Evolutionary conservation across 495 filamentous ascomycete species (phyloP).

Genomic region (Astrothelium subdiscretum): DNA sequence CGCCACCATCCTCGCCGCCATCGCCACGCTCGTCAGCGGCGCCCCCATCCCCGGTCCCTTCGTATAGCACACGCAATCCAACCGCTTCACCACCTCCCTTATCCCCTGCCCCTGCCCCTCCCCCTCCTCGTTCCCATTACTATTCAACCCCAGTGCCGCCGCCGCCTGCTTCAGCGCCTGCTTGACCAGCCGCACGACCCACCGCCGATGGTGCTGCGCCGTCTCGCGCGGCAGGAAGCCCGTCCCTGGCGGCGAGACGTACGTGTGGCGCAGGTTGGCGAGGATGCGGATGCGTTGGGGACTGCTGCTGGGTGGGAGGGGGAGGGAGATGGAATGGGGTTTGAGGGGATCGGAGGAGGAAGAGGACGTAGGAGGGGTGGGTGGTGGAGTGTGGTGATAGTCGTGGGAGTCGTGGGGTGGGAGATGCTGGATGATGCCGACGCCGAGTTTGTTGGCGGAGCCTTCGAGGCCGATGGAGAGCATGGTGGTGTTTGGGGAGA

Average conservation of each 20-base stretch:
- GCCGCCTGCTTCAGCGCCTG: conserved; percentile 60
- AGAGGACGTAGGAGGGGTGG: background rate
- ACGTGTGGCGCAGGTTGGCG: conserved; percentile 90
- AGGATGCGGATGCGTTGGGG: conserved; percentile 54
- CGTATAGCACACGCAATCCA: conserved; percentile 92
- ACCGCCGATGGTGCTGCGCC: conserved; percentile 76
- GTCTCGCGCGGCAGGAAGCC: conserved; percentile 97
- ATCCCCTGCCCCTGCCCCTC: background rate
- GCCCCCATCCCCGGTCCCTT: conserved; percentile 94
- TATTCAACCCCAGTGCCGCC: conserved; percentile 29
- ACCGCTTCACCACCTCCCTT: conserved; percentile 33
- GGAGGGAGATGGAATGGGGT: conserved; percentile 33
- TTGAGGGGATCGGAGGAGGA: conserved; percentile 21
- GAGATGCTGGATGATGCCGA: conserved; percentile 80
- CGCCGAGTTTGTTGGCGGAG: conserved; percentile 93
- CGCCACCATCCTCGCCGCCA: conserved; percentile 71
- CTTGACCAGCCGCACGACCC: conserved; percentile 70
- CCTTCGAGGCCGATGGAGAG: conserved; percentile 92
- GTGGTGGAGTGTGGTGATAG: background rate
- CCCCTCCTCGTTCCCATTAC: background rate
- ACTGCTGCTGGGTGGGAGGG: too few relatives aligned
- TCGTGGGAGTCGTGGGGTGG: background rate
- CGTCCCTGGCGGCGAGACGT: conserved; percentile 77
- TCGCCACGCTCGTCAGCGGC: conserved; percentile 76
- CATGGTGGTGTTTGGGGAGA: conserved; percentile 33